Evolutionary conservation across 495 filamentous ascomycete genomes (phyloP).

Genomic region (Venustampulla echinocandica): DNA sequence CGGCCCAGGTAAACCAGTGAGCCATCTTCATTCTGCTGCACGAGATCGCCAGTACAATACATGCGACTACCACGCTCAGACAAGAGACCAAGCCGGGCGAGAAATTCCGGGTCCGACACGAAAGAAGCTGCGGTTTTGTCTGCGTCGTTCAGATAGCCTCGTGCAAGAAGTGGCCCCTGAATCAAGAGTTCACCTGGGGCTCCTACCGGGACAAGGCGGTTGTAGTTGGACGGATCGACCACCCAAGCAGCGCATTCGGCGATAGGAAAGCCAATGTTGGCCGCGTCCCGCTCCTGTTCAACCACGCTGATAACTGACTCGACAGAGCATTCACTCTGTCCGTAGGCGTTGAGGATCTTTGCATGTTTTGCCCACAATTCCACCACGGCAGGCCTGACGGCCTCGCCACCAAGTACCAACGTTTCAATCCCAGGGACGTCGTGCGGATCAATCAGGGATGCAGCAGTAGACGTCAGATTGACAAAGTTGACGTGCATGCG

Average conservation of each 20-base stretch:
- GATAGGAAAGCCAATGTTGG: conserved; percentile 19
- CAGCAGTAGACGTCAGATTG: conserved; percentile 38
- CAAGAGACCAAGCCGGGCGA: background rate
- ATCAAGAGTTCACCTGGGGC: conserved; percentile 52
- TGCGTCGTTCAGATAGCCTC: conserved; percentile 36
- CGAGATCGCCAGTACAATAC: conserved; percentile 42
- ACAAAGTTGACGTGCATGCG: no score
- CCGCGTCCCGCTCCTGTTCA: conserved; percentile 27
- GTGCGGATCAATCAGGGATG: conserved; percentile 30
- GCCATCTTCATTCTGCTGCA: conserved; percentile 29
- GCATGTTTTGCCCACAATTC: background rate
- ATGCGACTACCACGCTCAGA: no score
- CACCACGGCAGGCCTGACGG: background rate
- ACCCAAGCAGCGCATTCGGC: conserved; percentile 36
- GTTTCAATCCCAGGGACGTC: conserved; percentile 36
- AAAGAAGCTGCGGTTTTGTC: conserved; percentile 22
- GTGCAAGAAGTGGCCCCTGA: conserved; percentile 48
- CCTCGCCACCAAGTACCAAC: conserved; percentile 43
- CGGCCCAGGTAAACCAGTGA: conserved; percentile 28
- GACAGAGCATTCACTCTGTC: background rate
- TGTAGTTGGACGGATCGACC: conserved; percentile 50
- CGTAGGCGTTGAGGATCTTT: background rate
- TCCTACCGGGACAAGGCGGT: conserved; percentile 47
- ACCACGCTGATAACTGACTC: background rate
- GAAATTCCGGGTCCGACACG: conserved; percentile 13